Conservation (phyloP, 2,329 filamentous ascomycete genomes). For the Fusarium sp. region DNA sequence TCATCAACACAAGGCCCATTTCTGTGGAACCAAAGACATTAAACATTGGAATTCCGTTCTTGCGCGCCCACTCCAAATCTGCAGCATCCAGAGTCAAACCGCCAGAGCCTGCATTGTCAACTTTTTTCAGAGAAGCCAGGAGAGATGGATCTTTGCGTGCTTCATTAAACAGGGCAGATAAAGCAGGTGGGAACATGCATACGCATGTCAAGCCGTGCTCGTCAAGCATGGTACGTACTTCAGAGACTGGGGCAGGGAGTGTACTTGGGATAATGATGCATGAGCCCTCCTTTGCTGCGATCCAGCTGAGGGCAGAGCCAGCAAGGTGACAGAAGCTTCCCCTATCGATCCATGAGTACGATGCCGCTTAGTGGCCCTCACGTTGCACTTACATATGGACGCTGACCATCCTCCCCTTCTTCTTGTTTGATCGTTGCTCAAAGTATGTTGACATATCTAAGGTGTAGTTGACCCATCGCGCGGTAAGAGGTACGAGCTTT, state of each 20-base stretch:
- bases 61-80: conserved; percentile 21
- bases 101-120: conserved; percentile 3
- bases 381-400: background rate
- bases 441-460: background rate
- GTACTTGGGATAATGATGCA: conserved; percentile 25
- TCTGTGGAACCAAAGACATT: conserved; percentile 31
- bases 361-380: rapidly evolving
- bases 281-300: background rate
- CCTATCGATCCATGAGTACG: background rate
- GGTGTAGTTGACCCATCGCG: conserved; percentile 19
- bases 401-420: background rate
- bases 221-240: conserved; percentile 12
- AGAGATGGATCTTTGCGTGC: conserved; percentile 16
- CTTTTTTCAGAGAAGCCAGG: background rate
- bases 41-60: conserved; percentile 1
- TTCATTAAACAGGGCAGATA: conserved; percentile 13
- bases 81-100: background rate
- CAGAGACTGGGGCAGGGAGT: conserved; percentile 2
- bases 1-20: background rate
- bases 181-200: conserved; percentile 5
- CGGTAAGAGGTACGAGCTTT: conserved; percentile 32
- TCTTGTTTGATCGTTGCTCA: background rate
- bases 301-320: background rate
- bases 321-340: conserved; percentile 35
- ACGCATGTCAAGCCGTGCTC: conserved; percentile 7